Evolutionary conservation across 2,329 filamentous ascomycete genomes (phyloP), one percentile per base, ranked within the genome.

Genomic region (Verruconis gallopava): DNA sequence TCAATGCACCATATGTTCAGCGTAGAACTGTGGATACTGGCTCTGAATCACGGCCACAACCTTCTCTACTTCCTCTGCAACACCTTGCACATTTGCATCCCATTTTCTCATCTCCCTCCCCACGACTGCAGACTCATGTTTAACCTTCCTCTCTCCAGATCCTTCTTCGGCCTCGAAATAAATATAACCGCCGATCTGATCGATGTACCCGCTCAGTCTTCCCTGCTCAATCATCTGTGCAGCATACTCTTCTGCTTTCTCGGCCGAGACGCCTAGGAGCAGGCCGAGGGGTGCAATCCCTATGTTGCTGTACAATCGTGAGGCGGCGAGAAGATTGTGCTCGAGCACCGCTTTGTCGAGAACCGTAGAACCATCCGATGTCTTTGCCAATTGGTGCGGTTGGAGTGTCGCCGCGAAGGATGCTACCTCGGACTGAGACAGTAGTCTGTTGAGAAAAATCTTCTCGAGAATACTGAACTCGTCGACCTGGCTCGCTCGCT

Each of bases 191-290:
- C 86, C 84, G 44, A 98, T 88, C 66, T 98, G 91, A 61, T 98
- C 89, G 54, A 98, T 96, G 44, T 81, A 78, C 5, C 89, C 91
- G 3, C 81, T 75, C 40, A 98, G 64, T 21, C 91, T 77, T 6
- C 85, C 86, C 61, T 95, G 88, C 66, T 96, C 88, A 52, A 98
- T 85, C 91, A 98, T 98, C 51, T 77, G 73, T 3, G 89, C 86
- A 11, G 89, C 91, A 42, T 91, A 95, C 45, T 82, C 79, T 66
- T 98, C 91, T 3, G 89, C 89, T 58, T 79, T 81, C 40, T 83
- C 82, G 0, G 75, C 76, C 45, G 84, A 76, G 3, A 95, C 70
- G 0, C 84, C 86, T 12, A 98, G 67, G 28, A 95, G 71, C 30
- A 71, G 65, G 0, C 80, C 91, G 1, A 98, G 70, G 19, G 79